Evolutionary conservation across 73 alveolate genomes (phyloP).

Genomic region (Paramecium sonneborni): DNA sequence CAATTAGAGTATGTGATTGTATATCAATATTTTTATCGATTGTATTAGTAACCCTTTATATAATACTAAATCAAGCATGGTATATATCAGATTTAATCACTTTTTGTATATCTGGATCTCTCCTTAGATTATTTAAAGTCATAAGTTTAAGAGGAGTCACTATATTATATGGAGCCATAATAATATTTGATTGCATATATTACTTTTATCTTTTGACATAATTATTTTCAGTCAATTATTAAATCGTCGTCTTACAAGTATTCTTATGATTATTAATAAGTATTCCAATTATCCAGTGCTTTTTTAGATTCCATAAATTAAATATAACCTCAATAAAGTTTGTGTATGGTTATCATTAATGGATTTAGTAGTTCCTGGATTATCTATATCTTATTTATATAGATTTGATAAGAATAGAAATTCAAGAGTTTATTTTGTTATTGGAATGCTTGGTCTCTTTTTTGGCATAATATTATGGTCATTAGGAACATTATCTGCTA

Average conservation of each 20-base stretch:
- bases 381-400: not conserved
- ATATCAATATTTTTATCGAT: not conserved
- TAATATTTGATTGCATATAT: not conserved
- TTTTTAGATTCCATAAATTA: not conserved
- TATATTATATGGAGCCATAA: not conserved
- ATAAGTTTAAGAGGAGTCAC: not conserved
- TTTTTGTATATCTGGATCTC: not conserved
- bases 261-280: not conserved
- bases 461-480: not conserved
- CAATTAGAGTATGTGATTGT: not conserved
- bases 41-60: not conserved
- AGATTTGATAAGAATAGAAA: slow-evolving; percentile 28
- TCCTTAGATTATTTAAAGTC: not conserved
- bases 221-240: not conserved
- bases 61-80: not conserved
- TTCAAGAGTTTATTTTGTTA: not conserved
- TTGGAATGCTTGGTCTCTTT: slow-evolving; percentile 13
- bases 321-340: not conserved
- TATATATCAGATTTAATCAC: not conserved
- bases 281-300: slow-evolving; percentile 2
- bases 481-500: not conserved
- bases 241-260: not conserved
- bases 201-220: not conserved
- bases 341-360: slow-evolving; percentile 30
- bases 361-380: slow-evolving; percentile 22